phyloP scores from a whole-genome alignment of 2,329 filamentous ascomycete species.

The Trichophyton mentagrophytes region DNA sequence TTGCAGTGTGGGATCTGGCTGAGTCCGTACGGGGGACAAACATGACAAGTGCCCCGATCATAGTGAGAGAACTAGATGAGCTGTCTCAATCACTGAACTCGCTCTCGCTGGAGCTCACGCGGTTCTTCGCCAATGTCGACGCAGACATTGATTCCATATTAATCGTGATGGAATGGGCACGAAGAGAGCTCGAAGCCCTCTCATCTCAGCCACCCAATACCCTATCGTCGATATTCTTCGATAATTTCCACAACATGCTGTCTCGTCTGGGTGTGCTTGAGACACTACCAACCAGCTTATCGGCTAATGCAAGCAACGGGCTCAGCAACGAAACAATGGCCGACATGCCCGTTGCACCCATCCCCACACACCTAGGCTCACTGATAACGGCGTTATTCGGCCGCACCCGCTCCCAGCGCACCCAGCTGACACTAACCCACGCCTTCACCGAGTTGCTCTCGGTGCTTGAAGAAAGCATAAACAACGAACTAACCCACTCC shows the following conservation, averaged over 20 bases:
- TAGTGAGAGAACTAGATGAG: slow-evolving; percentile 73
- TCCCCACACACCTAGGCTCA: slow-evolving; percentile 55
- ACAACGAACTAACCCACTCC: slow-evolving; percentile 67
- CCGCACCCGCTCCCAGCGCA: slow-evolving; percentile 66
- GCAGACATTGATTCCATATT: slow-evolving; percentile 87
- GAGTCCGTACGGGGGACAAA: slow-evolving; percentile 82
- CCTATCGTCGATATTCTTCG: slow-evolving; percentile 57
- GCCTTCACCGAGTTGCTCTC: slow-evolving; percentile 79
- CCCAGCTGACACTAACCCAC: slow-evolving; percentile 65
- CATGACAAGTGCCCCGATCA: slow-evolving; percentile 77
- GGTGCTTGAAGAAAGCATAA: slow-evolving; percentile 80
- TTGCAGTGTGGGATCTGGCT: slow-evolving; percentile 87
- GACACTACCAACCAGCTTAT: slow-evolving; percentile 18
- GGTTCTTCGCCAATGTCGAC: slow-evolving; percentile 87
- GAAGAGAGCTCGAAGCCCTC: slow-evolving; percentile 64
- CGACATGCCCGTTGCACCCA: slow-evolving; percentile 2
- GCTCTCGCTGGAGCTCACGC: slow-evolving; percentile 71
- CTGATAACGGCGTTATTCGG: slow-evolving; percentile 65
- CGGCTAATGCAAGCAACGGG: slow-evolving; percentile 1
- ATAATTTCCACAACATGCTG: slow-evolving; percentile 70
- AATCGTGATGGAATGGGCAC: slow-evolving; percentile 92
- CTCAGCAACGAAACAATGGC: slow-evolving; percentile 5
- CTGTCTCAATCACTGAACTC: slow-evolving; percentile 75
- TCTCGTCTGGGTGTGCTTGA: slow-evolving; percentile 40
- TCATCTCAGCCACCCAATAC: slow-evolving; percentile 49